Base-by-base conservation (phyloP, 371 early-diverging fungal genomes). In the Catenaria anguillulae region DNA sequence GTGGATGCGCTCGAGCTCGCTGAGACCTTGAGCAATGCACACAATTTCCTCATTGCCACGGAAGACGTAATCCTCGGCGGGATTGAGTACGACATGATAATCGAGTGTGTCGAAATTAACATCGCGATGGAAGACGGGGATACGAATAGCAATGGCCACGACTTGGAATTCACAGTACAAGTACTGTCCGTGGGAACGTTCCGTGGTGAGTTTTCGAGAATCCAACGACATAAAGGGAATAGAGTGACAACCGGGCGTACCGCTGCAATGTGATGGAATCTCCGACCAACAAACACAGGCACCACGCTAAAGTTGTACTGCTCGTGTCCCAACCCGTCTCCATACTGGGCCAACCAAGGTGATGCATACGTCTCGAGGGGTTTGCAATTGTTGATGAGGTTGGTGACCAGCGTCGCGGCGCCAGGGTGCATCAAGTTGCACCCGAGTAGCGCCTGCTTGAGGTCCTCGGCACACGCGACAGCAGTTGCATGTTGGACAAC, bases 281-380 rank as follows among this genome's bases (percentile, higher is more conserved):
- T 60, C 42, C 75, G 63, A 4, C 81, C 84, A 33, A 81, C 69
- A 63, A 86, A 77, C 23, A 78, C 72, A 0, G 66, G 65, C 43
- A 80, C 76, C 33, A 85, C 72, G 1, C 59, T 68, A 6, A 73
- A 70, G 33, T 75, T 74, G 60, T 85, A 85, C 6, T 86, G 72
- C 64, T 86, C 86, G 58, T 87, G 86, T 42, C 83, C 83, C 0
- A 76, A 74, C 0, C 85, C 86, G 64, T 88, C 87, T 45, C 85
- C 86, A 65, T 86, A 88, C 60, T 86, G 85, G 8, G 84, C 84
- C 63, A 79, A 73, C 88, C 88, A 88, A 0, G 84, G 80, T 48
- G 82, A 75, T 40, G 79, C 75, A 60, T 84, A 86, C 24, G 66
- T 66, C 54, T 80, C 73, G 60, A 72, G 67, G 0, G 84, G 82